Base-by-base conservation (phyloP, 352 stramenopile genomes). In the Globisporangium polare region DNA sequence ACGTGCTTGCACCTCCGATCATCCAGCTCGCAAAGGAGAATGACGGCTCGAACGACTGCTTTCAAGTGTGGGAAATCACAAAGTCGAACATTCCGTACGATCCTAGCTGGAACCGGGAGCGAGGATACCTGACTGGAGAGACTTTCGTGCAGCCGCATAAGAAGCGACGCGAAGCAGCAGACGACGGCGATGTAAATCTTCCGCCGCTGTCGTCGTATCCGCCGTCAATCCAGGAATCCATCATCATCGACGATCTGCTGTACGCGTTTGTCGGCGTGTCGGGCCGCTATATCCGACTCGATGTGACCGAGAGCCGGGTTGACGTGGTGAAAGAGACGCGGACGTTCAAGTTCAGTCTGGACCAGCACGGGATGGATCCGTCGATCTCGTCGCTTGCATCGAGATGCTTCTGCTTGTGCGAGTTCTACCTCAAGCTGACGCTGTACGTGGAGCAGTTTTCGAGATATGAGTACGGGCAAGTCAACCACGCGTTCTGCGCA, bases 401-500 rank as follows among this genome's bases (percentile, higher is more conserved):
- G 10, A 69, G 86, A 7, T 92, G 86, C 56, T 74, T 96, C 26
- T 63, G 71, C 7, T 54, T 96, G 39, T 84, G 87, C 22, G 83
- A 93, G 58, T 91, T 79, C 60, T 96, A 92, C 47, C 65, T 96
- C 24, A 86, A 88, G 53, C 49, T 94, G 22, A 79, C 53, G 18
- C 58, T 89, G 12, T 96, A 92, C 52, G 77, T 96, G 27, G 87
- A 96, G 53, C 77, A 89, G 33, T 90, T 82, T 53, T 89, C 83
- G 33, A 73, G 89, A 24, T 92, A 95, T 60, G 95, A 98, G 71
- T 97, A 96, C 64, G 96, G 96, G 0, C 83, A 94, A 73, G 90
- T 98, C 12, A 97, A 92, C 41, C 96, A 98, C 71, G 91, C 94
- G 9, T 89, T 99, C 53, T 97, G 90, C 43, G 95, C 95, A 31